A percentile compares a stretch with the other conserved stretches of the same genome.
Conservation (phyloP, 805 yeast genomes). For the Metschnikowia gelsemii region DNA sequence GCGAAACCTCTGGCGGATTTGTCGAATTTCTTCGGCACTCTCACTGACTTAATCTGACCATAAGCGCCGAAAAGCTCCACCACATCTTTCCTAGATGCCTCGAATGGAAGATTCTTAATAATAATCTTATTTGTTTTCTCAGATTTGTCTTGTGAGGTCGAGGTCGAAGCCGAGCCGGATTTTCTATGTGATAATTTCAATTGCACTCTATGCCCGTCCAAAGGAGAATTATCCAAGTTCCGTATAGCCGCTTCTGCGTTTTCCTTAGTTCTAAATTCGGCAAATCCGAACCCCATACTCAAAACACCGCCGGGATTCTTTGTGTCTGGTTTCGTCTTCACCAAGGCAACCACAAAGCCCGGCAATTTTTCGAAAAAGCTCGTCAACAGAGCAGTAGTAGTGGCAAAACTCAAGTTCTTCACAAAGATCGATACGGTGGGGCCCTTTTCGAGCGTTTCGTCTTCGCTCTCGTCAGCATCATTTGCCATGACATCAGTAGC, state of each 20-base stretch:
- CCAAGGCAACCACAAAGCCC: constrained; percentile 80
- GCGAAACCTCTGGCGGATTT: constrained; percentile 96
- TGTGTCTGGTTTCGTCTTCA: constrained; percentile 86
- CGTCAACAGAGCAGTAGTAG: constrained; percentile 57
- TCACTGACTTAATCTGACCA: constrained; percentile 90
- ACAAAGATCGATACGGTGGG: constrained; percentile 87
- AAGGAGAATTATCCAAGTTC: constrained; percentile 68
- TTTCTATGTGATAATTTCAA: constrained; percentile 84
- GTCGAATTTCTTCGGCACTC: constrained; percentile 96
- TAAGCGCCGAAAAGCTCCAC: constrained; percentile 89
- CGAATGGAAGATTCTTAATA: constrained; percentile 96
- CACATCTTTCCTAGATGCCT: constrained; percentile 90
- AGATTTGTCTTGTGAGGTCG: constrained; percentile 29
- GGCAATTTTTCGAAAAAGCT: constrained; percentile 64
- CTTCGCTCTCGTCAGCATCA: constrained; percentile 28
- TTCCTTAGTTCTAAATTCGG: constrained; percentile 75
- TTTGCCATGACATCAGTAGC: constrained; percentile 43
- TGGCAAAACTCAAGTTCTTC: constrained; percentile 86
- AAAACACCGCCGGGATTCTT: constrained; percentile 61
- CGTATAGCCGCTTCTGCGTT: constrained; percentile 76
- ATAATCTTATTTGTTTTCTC: constrained; percentile 71
- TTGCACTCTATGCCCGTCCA: constrained; percentile 89
- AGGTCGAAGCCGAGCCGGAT: constrained; percentile 35
- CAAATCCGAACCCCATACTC: constrained; percentile 98
- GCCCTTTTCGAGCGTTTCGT: constrained; percentile 47